Evolutionary conservation across 1,139 yeast species (phyloP).

Genomic region (Nakaseomyces uthaithaninus): DNA sequence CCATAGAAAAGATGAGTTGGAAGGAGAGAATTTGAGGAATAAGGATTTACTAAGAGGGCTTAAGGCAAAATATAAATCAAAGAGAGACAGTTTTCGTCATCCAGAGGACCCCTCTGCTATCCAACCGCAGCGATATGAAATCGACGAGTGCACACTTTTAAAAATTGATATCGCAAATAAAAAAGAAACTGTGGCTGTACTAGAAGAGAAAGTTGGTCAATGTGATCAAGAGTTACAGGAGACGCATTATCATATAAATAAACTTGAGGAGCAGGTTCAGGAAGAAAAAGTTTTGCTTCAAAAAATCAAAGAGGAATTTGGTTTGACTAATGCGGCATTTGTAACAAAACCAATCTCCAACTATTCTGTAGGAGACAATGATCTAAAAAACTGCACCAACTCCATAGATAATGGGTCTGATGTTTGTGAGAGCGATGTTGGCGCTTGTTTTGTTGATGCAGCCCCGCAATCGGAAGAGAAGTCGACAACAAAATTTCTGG

Average conservation of each 20-base stretch:
- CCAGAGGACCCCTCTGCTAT: background rate
- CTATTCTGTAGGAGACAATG: background rate
- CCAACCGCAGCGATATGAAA: background rate
- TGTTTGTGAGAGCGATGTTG: background rate
- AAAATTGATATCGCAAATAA: background rate
- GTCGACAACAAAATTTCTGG: background rate
- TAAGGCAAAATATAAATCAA: background rate
- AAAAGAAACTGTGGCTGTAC: background rate
- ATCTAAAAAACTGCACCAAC: background rate
- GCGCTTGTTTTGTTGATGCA: background rate
- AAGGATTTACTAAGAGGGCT: background rate
- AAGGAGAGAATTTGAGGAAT: background rate
- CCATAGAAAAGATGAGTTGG: background rate
- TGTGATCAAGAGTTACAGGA: slow-evolving; percentile 3
- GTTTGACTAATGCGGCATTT: background rate
- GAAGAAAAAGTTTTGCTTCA: background rate
- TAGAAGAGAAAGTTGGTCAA: slow-evolving; percentile 1
- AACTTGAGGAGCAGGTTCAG: slow-evolving; percentile 1
- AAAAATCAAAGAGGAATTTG: background rate
- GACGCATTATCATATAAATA: background rate
- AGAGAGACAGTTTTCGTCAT: background rate
- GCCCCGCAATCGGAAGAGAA: background rate
- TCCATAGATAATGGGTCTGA: background rate
- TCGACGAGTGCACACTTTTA: background rate
- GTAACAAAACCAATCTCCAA: slow-evolving; percentile 2